Evolutionary conservation across 148 eudicot species (phyloP).

Genomic region (Silene latifolia): DNA sequence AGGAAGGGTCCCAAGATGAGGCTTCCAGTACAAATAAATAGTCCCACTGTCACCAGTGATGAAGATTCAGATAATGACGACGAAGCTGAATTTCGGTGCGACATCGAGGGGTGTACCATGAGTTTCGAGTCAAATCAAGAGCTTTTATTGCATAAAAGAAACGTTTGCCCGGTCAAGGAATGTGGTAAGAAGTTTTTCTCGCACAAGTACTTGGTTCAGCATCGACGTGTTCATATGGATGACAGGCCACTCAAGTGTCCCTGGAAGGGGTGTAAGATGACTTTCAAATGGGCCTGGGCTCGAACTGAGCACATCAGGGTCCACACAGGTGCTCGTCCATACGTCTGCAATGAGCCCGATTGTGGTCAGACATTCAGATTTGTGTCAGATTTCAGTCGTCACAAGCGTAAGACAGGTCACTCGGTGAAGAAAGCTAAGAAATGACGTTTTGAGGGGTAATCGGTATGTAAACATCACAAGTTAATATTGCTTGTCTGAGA

Average conservation of each 20-base stretch:
- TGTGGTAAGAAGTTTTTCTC: slow-evolving; percentile 96
- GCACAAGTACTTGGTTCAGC: slow-evolving; percentile 92
- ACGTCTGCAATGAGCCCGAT: slow-evolving; percentile 62
- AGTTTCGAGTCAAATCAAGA: slow-evolving; percentile 68
- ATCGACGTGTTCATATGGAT: slow-evolving; percentile 84
- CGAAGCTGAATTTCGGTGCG: slow-evolving; percentile 53
- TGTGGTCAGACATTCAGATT: slow-evolving; percentile 96
- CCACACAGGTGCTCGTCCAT: slow-evolving; percentile 95
- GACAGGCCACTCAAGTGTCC: slow-evolving; percentile 95
- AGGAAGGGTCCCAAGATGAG: slow-evolving; percentile 37
- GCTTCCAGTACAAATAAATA: slow-evolving; percentile 30
- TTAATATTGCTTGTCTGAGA: not conserved
- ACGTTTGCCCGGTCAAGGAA: slow-evolving; percentile 80
- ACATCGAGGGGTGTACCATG: slow-evolving; percentile 87
- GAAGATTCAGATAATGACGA: slow-evolving; percentile 26
- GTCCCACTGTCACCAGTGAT: slow-evolving; percentile 18
- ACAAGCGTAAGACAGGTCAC: slow-evolving; percentile 98
- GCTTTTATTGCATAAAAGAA: slow-evolving; percentile 58
- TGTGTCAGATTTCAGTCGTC: slow-evolving; percentile 97
- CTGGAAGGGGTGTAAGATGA: slow-evolving; percentile 97
- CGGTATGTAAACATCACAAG: slow-evolving; percentile 21
- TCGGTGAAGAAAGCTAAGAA: slow-evolving; percentile 52
- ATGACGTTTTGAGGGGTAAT: slow-evolving; percentile 15
- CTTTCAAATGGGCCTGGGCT: slow-evolving; percentile 99
- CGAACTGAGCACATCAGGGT: slow-evolving; percentile 94